A percentile compares a stretch with the other conserved stretches of the same genome.
phyloP scores from a whole-genome alignment of 768 basidiomycete species.

The Solioccasus polychromus region DNA sequence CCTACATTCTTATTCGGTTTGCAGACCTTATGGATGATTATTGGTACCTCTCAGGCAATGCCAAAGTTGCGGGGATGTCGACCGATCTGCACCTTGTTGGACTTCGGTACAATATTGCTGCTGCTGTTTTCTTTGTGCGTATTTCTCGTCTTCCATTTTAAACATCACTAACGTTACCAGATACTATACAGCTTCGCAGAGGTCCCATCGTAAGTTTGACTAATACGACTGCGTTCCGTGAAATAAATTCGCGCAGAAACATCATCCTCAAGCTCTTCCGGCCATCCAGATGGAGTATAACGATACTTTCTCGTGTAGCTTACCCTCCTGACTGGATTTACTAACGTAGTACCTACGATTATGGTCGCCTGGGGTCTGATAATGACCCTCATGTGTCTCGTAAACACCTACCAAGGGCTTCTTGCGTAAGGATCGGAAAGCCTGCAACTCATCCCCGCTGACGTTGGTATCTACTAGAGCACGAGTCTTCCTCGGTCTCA shows the following conservation, averaged over 20 bases:
- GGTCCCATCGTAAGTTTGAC: conserved; percentile 34
- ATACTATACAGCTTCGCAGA: conserved; percentile 38
- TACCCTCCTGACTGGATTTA: conserved; percentile 7
- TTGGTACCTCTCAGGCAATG: conserved; percentile 33
- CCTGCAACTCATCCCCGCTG: neutral
- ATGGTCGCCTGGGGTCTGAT: conserved; percentile 41
- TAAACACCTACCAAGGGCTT: conserved; percentile 31
- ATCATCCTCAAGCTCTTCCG: conserved; percentile 35
- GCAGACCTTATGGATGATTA: neutral
- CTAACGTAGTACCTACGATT: conserved; percentile 36
- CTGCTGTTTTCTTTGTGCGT: conserved; percentile 38
- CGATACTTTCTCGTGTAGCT: neutral
- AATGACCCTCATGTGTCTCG: conserved; percentile 39
- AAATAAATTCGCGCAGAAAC: conserved; percentile 28
- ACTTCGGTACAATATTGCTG: conserved; percentile 35
- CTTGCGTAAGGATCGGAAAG: conserved; percentile 25
- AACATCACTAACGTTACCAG: conserved; percentile 12
- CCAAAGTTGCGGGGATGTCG: conserved; percentile 44
- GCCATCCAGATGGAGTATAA: conserved; percentile 37
- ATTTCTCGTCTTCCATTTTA: neutral
- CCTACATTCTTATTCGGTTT: no score
- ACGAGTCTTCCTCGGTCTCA: conserved; percentile 43
- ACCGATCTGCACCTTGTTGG: conserved; percentile 35
- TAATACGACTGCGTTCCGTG: neutral
- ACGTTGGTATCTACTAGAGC: conserved; percentile 22